Evolutionary conservation across 257 asterid species (phyloP), one percentile per base, ranked within the genome.

Genomic region (Ajuga chamaepitys): DNA sequence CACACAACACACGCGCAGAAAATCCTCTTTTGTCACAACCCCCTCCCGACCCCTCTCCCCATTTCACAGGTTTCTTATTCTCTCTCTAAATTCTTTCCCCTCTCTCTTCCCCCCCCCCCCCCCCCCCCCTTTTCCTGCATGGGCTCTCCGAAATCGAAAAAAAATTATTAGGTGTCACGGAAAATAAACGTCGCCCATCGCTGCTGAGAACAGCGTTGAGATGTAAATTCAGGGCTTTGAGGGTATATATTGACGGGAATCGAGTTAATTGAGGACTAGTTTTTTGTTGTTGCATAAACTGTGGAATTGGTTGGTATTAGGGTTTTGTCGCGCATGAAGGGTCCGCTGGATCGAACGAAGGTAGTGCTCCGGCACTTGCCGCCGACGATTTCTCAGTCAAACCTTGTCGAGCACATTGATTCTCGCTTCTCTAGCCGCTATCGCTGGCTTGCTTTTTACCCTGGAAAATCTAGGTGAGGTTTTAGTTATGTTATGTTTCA

Each of bases 351-450:
- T 94, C 95, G 95, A 65, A 86, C 96, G 46, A 94, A 90, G 85
- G 95, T 86, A 78, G 96, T 94, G 95, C 81, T 94, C 72, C 95
- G 99, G 84, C 99, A 86, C 95, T 86, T 91, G 87, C 99, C 98
- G 82, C 95, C 99, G 51, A 76, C 94, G 74, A 85, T 94, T 88
- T 74, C 99, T 58, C 85, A 84, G 88, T 86, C 89, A n/a, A 79
- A 84, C 87, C 89, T 94, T 40, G 72, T 78, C 79, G 97, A 94
- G 71, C 95, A 86, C 65, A 75, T 91, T 60, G 95, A 88, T 76
- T 76, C 95, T 52, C 88, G 89, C 80, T 94, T 94, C 78, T 53
- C 85, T 7, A 95, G 93, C 60, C 95, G 96, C 59, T 94, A 86
- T 77, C 81, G 67, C 74, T 88, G 95, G 95, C 58, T 86, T 56